Evolutionary conservation across 257 asterid genomes (phyloP).

Genomic region (Lycium barbarum): DNA sequence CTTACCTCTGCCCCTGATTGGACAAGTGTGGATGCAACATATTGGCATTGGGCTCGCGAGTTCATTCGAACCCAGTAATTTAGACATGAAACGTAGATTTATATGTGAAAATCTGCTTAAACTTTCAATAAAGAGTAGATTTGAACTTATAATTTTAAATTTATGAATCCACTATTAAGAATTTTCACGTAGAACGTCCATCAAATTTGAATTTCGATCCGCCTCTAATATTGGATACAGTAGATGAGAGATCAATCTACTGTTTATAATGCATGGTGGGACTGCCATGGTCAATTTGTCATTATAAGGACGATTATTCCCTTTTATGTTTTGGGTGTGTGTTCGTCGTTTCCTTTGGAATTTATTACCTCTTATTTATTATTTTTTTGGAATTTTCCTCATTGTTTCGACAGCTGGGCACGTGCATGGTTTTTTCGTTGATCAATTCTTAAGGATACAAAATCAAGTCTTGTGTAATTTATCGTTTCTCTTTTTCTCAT

Average conservation of each 20-base stretch:
- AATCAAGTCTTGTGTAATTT: not conserved
- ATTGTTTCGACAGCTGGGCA: slow-evolving; percentile 47
- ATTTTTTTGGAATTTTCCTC: slow-evolving; percentile 22
- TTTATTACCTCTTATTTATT: not conserved
- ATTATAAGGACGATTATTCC: slow-evolving; percentile 62
- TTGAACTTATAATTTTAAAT: not conserved
- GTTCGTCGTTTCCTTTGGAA: slow-evolving; percentile 62
- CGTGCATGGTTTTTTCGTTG: slow-evolving; percentile 53
- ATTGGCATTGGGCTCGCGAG: not conserved
- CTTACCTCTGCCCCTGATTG: not conserved
- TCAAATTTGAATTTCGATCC: not conserved
- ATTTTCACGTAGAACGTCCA: not conserved
- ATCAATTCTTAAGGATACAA: not conserved
- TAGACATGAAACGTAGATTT: not conserved
- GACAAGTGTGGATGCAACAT: not conserved
- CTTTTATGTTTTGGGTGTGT: slow-evolving; percentile 56
- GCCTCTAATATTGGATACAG: not conserved
- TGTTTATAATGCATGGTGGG: slow-evolving; percentile 39
- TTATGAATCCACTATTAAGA: not conserved
- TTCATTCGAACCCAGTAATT: not conserved
- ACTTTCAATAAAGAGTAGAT: not conserved
- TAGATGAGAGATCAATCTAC: slow-evolving; percentile 25
- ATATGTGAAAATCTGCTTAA: not conserved
- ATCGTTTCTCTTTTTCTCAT: not conserved
- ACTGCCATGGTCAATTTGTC: slow-evolving; percentile 36